Evolutionary conservation across 2,329 filamentous ascomycete genomes (phyloP).

Genomic region (Rutstroemia sp.): DNA sequence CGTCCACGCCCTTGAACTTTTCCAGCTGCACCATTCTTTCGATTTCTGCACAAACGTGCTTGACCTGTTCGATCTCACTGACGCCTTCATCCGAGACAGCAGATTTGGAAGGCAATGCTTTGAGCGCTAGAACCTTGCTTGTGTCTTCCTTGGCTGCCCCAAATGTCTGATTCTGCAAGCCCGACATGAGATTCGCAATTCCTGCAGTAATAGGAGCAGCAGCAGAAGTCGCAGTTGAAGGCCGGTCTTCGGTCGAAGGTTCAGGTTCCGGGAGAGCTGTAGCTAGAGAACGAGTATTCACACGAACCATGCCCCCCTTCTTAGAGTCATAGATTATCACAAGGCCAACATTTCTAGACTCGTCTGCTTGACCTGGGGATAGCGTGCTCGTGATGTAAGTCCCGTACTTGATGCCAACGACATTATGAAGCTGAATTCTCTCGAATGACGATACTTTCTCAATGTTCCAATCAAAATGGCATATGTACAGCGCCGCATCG

Average conservation of each 20-base stretch:
- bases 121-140: constrained; percentile 43
- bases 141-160: constrained; percentile 14
- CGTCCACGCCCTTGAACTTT: constrained; percentile 31
- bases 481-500: constrained; percentile 77
- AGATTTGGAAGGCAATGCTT: constrained; percentile 43
- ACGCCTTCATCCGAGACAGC: constrained; percentile 27
- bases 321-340: constrained; percentile 70
- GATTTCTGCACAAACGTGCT: constrained; percentile 10
- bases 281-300: constrained; percentile 78
- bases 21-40: constrained; percentile 46
- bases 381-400: constrained; percentile 88
- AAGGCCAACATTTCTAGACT: constrained; percentile 74
- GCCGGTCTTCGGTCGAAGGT: constrained; percentile 26
- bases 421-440: constrained; percentile 67
- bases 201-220: constrained; percentile 13
- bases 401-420: constrained; percentile 68
- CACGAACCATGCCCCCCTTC: constrained; percentile 62
- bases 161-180: constrained; percentile 1
- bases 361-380: constrained; percentile 68
- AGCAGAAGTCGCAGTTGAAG: constrained; percentile 11
- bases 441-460: constrained; percentile 95
- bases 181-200: constrained; percentile 4
- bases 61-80: constrained; percentile 28
- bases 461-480: constrained; percentile 87
- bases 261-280: constrained; percentile 31